phyloP scores from a whole-genome alignment of 495 filamentous ascomycete genomes.

The Daldinia childiae region DNA sequence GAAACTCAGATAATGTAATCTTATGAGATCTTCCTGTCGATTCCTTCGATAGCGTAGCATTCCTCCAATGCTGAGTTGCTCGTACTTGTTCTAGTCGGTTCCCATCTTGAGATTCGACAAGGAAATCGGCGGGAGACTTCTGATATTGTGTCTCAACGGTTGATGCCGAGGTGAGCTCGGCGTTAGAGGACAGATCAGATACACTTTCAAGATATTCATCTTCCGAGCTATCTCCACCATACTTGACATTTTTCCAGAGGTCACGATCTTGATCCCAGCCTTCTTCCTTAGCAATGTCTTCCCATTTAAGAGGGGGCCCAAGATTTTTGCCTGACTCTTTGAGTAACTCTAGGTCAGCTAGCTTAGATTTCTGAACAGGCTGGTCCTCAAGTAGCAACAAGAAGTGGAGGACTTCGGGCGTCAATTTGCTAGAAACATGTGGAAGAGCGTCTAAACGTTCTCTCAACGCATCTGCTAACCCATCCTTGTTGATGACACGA shows the following conservation, averaged over 20 bases:
- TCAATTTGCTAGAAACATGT: slow-evolving; percentile 63
- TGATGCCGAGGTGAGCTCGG: slow-evolving; percentile 51
- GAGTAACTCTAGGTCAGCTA: slow-evolving; percentile 68
- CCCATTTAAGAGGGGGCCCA: slow-evolving; percentile 70
- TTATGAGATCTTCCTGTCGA: slow-evolving; percentile 51
- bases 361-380: slow-evolving; percentile 72
- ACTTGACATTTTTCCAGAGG: slow-evolving; percentile 84
- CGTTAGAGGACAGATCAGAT: slow-evolving; percentile 48
- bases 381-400: slow-evolving; percentile 84
- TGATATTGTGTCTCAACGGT: slow-evolving; percentile 53
- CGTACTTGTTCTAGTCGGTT: slow-evolving; percentile 59
- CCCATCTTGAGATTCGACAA: slow-evolving; percentile 49
- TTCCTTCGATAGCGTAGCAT: slow-evolving; percentile 45
- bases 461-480: slow-evolving; percentile 78
- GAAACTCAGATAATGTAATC: slow-evolving; percentile 71
- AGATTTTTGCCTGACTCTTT: slow-evolving; percentile 52
- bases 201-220: slow-evolving; percentile 55
- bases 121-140: slow-evolving; percentile 51
- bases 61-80: slow-evolving; percentile 73
- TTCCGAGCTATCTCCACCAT: slow-evolving; percentile 71
- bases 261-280: slow-evolving; percentile 72
- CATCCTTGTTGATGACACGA: slow-evolving; percentile 77
- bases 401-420: slow-evolving; percentile 82
- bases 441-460: slow-evolving; percentile 69
- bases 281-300: slow-evolving; percentile 77